Evolutionary conservation across 805 yeast genomes (phyloP), one percentile per base, ranked within the genome.

Genomic region (Pichia exigua): DNA sequence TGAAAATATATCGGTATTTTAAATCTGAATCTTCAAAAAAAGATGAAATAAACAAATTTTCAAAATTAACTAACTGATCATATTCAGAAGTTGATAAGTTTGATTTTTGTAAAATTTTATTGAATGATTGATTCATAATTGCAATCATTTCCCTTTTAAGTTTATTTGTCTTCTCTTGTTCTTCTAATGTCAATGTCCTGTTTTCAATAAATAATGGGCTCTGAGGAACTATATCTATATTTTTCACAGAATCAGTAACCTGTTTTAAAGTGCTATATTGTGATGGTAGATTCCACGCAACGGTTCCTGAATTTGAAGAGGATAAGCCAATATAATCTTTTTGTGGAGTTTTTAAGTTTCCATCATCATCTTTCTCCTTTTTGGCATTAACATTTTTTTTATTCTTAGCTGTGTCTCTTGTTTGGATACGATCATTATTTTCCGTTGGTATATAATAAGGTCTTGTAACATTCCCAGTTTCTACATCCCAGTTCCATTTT

Each of bases 61-160:
- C 74, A 56, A 73, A 70, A 6, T 65, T 58, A 0, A 68, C 75
- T 35, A 75, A 54, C 35, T 58, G 58, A 49, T 74, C 82, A 61
- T 78, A 78, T 61, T 79, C 79, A 53, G 76, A 68, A 18, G 82
- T 78, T 52, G 81, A 73, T 61, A 79, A 69, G 60, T 73, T 79
- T 63, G 76, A 75, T 60, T 73, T 75, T 49, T 73, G 62, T 53
- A 73, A 69, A 54, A 78, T 72, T 58, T 73, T 73, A 51, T 65
- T 66, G 55, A 74, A 72, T 1, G 74, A 69, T 52, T 72, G 76
- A 49, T 73, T 71, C 13, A 73, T 52, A 13, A 74, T 68, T 28
- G 70, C 61, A 45, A 63, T 66, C 28, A 73, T 56, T 26, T 72
- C 71, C 43, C 56, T 51, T 41, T 51, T 57, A 43, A 61, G 48